phyloP scores from a whole-genome alignment of 1,284 basidiomycete genomes.

The Ganoderma lucidum region DNA sequence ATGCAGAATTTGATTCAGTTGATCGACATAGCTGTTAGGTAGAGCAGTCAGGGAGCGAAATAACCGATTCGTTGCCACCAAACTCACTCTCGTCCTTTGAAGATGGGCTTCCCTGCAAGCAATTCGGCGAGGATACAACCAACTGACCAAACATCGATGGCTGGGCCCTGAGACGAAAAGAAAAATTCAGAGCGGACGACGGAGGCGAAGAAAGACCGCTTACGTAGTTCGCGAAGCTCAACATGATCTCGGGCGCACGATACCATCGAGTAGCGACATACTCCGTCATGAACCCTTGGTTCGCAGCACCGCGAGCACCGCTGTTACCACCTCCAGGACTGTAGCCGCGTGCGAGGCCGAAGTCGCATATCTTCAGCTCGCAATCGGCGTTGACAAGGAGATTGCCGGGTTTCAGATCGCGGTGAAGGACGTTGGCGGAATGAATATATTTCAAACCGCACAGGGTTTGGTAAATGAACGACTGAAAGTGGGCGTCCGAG shows the following conservation, averaged over 20 bases:
- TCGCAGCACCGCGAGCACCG: slow-evolving; percentile 71
- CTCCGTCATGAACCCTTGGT: slow-evolving; percentile 99
- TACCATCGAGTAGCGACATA: slow-evolving; percentile 99
- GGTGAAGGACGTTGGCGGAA: slow-evolving; percentile 97
- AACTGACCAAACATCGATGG: slow-evolving; percentile 98
- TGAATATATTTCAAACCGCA: slow-evolving; percentile 99
- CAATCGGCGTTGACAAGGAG: slow-evolving; percentile 98
- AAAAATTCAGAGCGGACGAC: background rate
- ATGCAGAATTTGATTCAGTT: slow-evolving; percentile 98
- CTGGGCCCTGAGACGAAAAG: slow-evolving; percentile 62
- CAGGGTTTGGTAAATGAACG: slow-evolving; percentile 98
- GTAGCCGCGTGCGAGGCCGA: slow-evolving; percentile 96
- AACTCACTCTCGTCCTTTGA: slow-evolving; percentile 94
- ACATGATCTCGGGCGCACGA: slow-evolving; percentile 96
- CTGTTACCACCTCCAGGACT: slow-evolving; percentile 59
- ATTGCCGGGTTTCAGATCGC: slow-evolving; percentile 97
- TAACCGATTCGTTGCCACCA: background rate
- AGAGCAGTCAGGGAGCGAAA: slow-evolving; percentile 14
- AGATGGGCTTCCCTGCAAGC: slow-evolving; percentile 96
- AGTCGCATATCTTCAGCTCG: slow-evolving; percentile 98
- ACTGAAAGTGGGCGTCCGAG: slow-evolving; percentile 98
- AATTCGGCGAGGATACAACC: slow-evolving; percentile 98
- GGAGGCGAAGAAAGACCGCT: slow-evolving; percentile 39
- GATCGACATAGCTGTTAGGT: slow-evolving; percentile 88
- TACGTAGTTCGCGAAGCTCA: slow-evolving; percentile 96